Evolutionary conservation across 73 alveolate genomes (phyloP).

Genomic region (Paramecium biaurelia): DNA sequence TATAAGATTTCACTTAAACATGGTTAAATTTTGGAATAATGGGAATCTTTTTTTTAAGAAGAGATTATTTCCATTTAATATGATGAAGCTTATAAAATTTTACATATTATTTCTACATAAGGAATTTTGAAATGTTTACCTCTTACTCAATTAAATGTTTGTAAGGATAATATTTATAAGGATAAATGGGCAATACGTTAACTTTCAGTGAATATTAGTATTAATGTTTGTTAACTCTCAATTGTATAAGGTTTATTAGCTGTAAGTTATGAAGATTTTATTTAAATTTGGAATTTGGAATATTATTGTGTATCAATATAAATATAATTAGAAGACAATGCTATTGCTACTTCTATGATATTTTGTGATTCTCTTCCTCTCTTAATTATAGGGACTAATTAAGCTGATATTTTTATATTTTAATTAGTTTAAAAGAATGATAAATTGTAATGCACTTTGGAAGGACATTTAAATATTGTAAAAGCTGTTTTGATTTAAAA

Average conservation of each 20-base stretch:
- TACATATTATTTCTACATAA: not conserved
- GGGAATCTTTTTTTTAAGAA: not conserved
- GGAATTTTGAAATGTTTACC: not conserved
- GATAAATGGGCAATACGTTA: slow-evolving; percentile 29
- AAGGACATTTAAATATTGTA: slow-evolving; percentile 35
- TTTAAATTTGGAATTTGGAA: slow-evolving; percentile 43
- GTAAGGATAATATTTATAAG: slow-evolving; percentile 4
- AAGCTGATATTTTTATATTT: slow-evolving; percentile 23
- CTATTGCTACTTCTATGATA: not conserved
- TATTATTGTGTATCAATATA: slow-evolving; percentile 16
- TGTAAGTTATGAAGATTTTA: not conserved
- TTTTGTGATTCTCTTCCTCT: slow-evolving; percentile 35
- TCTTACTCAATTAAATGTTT: not conserved
- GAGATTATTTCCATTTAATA: not conserved
- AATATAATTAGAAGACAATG: slow-evolving; percentile 23
- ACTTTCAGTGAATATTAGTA: not conserved
- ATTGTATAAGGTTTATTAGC: not conserved
- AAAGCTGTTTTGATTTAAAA: not conserved
- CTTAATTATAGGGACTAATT: not conserved
- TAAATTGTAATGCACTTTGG: not conserved
- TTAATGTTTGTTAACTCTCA: not conserved
- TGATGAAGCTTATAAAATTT: slow-evolving; percentile 1
- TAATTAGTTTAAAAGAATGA: slow-evolving; percentile 2
- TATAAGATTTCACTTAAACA: not conserved
- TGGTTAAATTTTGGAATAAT: not conserved